Evolutionary conservation across 1,284 basidiomycete genomes (phyloP).

Genomic region (Quambalaria eucalypti): DNA sequence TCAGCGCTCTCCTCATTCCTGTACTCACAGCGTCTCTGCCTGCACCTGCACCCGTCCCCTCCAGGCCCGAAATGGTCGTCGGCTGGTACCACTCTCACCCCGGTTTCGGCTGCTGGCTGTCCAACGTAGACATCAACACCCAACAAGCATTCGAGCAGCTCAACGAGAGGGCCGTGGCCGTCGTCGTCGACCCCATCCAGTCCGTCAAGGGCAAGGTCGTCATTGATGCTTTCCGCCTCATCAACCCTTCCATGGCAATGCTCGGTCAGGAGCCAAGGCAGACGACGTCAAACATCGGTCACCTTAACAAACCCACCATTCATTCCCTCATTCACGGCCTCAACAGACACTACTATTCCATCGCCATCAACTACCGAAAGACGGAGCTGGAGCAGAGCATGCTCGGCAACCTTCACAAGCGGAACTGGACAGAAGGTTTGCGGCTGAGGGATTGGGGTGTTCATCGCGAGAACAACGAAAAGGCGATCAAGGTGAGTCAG

Average conservation of each 20-base stretch:
- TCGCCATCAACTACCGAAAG: constrained; percentile 45
- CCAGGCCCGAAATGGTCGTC: constrained; percentile 87
- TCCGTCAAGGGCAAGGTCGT: constrained; percentile 87
- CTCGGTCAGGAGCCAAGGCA: constrained; percentile 85
- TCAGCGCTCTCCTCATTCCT: too few relatives aligned
- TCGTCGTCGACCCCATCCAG: constrained; percentile 97
- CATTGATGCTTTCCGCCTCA: constrained; percentile 89
- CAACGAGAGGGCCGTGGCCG: constrained; percentile 87
- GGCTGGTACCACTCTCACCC: constrained; percentile 99
- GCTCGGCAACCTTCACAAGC: constrained; percentile 46
- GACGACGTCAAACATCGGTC: constrained; percentile 95
- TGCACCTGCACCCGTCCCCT: not conserved
- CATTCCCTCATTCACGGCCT: constrained; percentile 56
- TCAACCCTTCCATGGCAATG: constrained; percentile 49
- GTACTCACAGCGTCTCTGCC: not conserved
- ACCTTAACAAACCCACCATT: constrained; percentile 96
- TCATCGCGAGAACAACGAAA: constrained; percentile 42
- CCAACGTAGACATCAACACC: constrained; percentile 97
- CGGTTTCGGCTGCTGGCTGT: constrained; percentile 98
- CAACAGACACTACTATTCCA: constrained; percentile 47
- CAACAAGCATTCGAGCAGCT: constrained; percentile 99
- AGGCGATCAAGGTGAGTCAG: constrained; percentile 28
- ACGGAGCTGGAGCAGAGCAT: constrained; percentile 46
- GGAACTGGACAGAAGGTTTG: constrained; percentile 44
- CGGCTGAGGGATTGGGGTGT: constrained; percentile 41